Base-by-base conservation (phyloP, 2,329 filamentous ascomycete species). In the Ophiostoma sp. region DNA sequence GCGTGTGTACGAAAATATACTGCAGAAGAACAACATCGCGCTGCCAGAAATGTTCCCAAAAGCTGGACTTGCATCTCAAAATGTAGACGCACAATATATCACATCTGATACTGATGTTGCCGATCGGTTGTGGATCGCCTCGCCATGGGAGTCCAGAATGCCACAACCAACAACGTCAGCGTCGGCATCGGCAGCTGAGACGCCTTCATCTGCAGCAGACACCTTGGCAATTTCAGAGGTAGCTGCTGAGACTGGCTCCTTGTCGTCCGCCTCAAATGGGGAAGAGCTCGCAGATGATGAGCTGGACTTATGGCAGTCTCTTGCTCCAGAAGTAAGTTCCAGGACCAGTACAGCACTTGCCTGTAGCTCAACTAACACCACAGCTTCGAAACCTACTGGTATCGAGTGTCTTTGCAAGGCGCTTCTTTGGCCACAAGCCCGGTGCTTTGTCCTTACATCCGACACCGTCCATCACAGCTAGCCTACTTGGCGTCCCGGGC, bases 141-240 rank as follows among this genome's bases (percentile, higher is more conserved):
- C 52, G 52, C 52, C 27, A 27, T 58, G 52, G 52, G 27, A 58
- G 27, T 58, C 52, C 6, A 58, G 52, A 18, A 58, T 58, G 52
- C 27, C 52, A 14, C 52, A 11, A 12, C 52, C 8, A 11, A 38
- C 27, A 2, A 6, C 2, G 4, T 18, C 49, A 5, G 6, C 18
- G 11, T 58, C 52, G 4, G 5, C 52, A 58, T 58, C 52, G 8
- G 52, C 27, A 11, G 27, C 52, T 11, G 52, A 36, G 8, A 58
- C 52, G 52, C 52, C 52, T 36, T 12, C 8, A 4, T 58, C 52
- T 58, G 27, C 52, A 58, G 52, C 18, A 11, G 8, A 58, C 5
- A 58, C 27, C 12, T 18, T 36, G 52, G 52, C 27, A 14, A 1
- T 11, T 0, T 58, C 52, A 11, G 52, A 58, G 18, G 9, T 5